phyloP scores from a whole-genome alignment of 225 moss, liverwort and hornwort species.

The Physcomitrium patens region DNA sequence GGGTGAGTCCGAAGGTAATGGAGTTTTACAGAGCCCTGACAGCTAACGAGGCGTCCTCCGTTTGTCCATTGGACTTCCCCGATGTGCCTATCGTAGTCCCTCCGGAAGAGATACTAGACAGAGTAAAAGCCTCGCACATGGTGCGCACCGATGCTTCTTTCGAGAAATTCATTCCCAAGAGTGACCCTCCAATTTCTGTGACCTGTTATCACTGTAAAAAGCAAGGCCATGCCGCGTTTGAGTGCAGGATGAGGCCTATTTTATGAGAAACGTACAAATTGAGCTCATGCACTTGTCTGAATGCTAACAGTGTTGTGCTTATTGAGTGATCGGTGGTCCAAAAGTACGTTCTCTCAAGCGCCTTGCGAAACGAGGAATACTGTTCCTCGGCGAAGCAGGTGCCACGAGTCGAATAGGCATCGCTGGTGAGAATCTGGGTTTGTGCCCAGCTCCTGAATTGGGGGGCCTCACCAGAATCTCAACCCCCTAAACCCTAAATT shows the following conservation, averaged over 20 bases:
- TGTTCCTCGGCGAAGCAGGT: too few species aligned
- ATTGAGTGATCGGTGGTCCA: too few species aligned
- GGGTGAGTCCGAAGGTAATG: constrained; percentile 48
- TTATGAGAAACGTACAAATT: too few species aligned
- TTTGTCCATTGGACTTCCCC: constrained; percentile 27
- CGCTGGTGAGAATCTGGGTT: too few species aligned
- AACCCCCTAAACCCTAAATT: too few species aligned
- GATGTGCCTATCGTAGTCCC: constrained; percentile 26
- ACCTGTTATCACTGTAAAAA: constrained; percentile 37
- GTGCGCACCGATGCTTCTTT: constrained; percentile 1
- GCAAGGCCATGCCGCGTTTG: constrained; percentile 34
- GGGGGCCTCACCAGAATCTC: too few species aligned
- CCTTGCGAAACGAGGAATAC: too few species aligned
- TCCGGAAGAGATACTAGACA: constrained; percentile 22
- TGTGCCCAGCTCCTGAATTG: too few species aligned
- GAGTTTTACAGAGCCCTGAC: constrained; percentile 50
- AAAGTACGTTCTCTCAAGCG: too few species aligned
- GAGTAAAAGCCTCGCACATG: constrained; percentile 1
- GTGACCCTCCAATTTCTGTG: not conserved
- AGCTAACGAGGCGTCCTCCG: constrained; percentile 23
- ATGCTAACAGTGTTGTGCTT: too few species aligned
- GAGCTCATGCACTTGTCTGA: too few species aligned
- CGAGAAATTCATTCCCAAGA: constrained; percentile 7
- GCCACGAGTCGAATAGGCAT: too few species aligned
- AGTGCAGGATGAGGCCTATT: constrained; percentile 17